These are phyloP conservation scores for Dispira parvispora DNA, from an alignment of 192 early-diverging fungal species.

Conservation along the genomic window DNA sequence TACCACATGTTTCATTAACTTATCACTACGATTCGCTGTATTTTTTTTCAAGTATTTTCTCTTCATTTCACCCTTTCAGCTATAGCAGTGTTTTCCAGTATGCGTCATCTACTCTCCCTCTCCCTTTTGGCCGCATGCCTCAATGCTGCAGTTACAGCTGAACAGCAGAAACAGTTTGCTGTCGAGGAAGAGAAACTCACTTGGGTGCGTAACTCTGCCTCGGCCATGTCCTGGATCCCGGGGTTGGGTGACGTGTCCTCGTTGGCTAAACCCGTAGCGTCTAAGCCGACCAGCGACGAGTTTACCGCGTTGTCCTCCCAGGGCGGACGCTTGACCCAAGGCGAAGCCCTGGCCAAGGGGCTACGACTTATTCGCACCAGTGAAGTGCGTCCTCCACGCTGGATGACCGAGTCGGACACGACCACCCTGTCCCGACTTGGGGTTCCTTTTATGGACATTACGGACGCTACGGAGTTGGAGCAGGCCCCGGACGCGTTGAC, in stretches of 20 bases:
- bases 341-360: slow-evolving; percentile 11
- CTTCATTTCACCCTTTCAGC: too few species aligned
- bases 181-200: not conserved
- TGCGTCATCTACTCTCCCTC: too few species aligned
- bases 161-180: not conserved
- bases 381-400: slow-evolving; percentile 32
- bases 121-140: too few species aligned
- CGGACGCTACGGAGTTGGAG: slow-evolving; percentile 44
- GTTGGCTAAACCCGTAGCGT: too few species aligned
- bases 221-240: slow-evolving; percentile 1
- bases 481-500: not conserved
- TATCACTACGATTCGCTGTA: too few species aligned
- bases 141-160: too few species aligned
- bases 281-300: too few species aligned
- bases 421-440: slow-evolving; percentile 42
- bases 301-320: too few species aligned
- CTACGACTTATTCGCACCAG: slow-evolving; percentile 35
- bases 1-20: too few species aligned
- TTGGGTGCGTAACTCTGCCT: not conserved
- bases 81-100: too few species aligned
- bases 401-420: slow-evolving; percentile 43
- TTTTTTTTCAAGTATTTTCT: too few species aligned
- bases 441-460: slow-evolving; percentile 76
- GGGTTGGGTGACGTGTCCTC: not conserved
- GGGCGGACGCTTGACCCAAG: not conserved